Evolutionary conservation across 805 yeast species (phyloP).

Genomic region (Torulaspora delbrueckii): DNA sequence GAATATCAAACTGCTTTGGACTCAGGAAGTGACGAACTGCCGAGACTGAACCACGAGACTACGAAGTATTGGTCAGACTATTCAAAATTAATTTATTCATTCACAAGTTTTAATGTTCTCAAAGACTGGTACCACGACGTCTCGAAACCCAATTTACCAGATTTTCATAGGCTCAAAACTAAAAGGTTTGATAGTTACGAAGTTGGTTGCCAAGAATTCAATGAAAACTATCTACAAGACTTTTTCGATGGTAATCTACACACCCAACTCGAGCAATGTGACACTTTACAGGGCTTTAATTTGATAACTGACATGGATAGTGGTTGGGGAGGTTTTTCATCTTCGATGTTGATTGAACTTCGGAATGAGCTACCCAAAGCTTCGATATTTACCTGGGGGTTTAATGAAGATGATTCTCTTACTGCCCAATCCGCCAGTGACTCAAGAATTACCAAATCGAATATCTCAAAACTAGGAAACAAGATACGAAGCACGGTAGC

Average conservation of each 20-base stretch:
- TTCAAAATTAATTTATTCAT: slow-evolving; percentile 59
- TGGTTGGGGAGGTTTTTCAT: slow-evolving; percentile 80
- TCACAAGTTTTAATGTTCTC: slow-evolving; percentile 51
- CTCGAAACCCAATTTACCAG: slow-evolving; percentile 28
- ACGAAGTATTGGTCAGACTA: slow-evolving; percentile 79
- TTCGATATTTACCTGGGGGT: slow-evolving; percentile 45
- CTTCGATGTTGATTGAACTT: slow-evolving; percentile 46
- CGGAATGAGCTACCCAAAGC: slow-evolving; percentile 64
- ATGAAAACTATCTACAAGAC: slow-evolving; percentile 40
- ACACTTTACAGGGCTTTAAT: slow-evolving; percentile 66
- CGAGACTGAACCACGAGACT: slow-evolving; percentile 37
- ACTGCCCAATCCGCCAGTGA: slow-evolving; percentile 13
- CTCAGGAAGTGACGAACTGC: slow-evolving; percentile 33
- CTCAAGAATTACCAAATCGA: slow-evolving; percentile 3
- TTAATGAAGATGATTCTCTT: slow-evolving; percentile 31
- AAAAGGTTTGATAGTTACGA: slow-evolving; percentile 43
- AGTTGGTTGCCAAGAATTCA: slow-evolving; percentile 60
- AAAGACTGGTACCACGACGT: slow-evolving; percentile 51
- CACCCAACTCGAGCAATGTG: slow-evolving; percentile 66
- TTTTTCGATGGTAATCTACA: slow-evolving; percentile 58
- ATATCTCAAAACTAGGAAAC: slow-evolving; percentile 28
- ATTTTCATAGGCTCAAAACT: slow-evolving; percentile 22
- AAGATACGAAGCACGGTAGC: slow-evolving; percentile 45
- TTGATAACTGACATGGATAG: slow-evolving; percentile 64
- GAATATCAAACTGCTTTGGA: slow-evolving; percentile 65